Base-by-base conservation (phyloP, 257 asterid species). In the Fraxinus excelsior region DNA sequence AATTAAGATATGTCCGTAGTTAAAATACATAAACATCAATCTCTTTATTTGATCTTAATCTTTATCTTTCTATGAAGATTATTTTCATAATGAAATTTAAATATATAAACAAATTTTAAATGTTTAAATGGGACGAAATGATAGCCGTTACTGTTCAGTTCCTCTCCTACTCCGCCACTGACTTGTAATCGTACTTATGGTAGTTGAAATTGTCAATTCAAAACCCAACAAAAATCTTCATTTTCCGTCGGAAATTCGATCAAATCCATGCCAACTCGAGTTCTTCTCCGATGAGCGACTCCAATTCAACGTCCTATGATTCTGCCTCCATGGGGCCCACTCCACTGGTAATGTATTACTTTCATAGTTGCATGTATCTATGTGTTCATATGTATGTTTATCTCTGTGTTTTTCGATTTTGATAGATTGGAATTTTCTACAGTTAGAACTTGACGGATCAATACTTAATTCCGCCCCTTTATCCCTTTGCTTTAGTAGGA, bases 311-410 rank as follows among this genome's bases (percentile, higher is more conserved):
- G 62, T 88, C 90, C 76, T 88, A 88, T 73, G 91, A 84, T 75
- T 88, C 90, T 83, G 91, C 91, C 80, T 49, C 23, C n/a, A 76
- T 85, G 79, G 91, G 88, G 51, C 85, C 84, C 19, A 79, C 88
- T 13, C 87, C 84, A 74, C 5, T 84, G 87, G 91, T 85, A 82
- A 10, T 75, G 35, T 16, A 51, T 49, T 13, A 49, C 21, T 49
- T 49, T 18, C 5, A 18, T 49, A 4, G 7, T 49, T 49, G 23
- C 21, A 0, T 18, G 60, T 49, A 49, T 49, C 0, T 49, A 18
- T 13, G 60, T 18, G 60, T 49, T 29, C 21, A 10, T 67, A 40
- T 67, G 7, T 5, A n/a, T 13, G 5, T 5, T 32, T 67, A 3
- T 19, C 10, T 31, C 23, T n/a, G 51, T 35, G 73, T n/a, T 5